Evolutionary conservation across 164 flowering plant species (phyloP), one percentile per base, ranked within the genome.

Genomic region (Taxillus chinensis): DNA sequence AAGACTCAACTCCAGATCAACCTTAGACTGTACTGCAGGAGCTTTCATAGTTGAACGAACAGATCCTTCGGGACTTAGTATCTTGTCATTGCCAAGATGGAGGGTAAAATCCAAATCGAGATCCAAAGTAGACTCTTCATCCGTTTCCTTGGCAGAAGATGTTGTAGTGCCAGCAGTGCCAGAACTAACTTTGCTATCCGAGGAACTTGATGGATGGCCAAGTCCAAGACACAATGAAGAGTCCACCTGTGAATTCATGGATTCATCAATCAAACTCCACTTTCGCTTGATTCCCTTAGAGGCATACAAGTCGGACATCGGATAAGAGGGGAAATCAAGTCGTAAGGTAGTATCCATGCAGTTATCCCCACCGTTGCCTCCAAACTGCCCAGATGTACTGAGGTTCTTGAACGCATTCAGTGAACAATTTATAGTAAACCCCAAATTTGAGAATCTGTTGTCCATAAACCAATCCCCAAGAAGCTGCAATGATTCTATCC

Each of bases 111-210:
- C 86, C 76, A 89, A 61, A 42, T 77, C 89, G 54, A 92, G 70
- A 62, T 89, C 98, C 90, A 92, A 84, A 41, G 91, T 82, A 46
- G 95, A 83, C 71, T 84, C 95, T 58, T 79, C 90, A 45, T 89
- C 98, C 39, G 74, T 80, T 77, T 92, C 98, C 74, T 87, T 92
- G 56, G 85, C 83, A 6, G 96, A 92, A 62, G 95, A 85, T 60
- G 82, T 66, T 43, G 85, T 64, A 38, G 87, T 87, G 78, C 89
- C 83, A 59, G 82, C 93, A 75, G 93, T 85, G 60, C 81, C 85
- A 49, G 95, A 84, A 66, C 95, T 89, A 39, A 82, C 96, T 74
- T 92, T 92, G 73, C 96, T 92, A 60, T 89, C 96, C 13, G 92
- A 87, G 54, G 96, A 89, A 65, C 98, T 92, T 50, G 86, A 76